Conservation (phyloP, 2,329 filamentous ascomycete species). For the Talaromyces sp. region DNA sequence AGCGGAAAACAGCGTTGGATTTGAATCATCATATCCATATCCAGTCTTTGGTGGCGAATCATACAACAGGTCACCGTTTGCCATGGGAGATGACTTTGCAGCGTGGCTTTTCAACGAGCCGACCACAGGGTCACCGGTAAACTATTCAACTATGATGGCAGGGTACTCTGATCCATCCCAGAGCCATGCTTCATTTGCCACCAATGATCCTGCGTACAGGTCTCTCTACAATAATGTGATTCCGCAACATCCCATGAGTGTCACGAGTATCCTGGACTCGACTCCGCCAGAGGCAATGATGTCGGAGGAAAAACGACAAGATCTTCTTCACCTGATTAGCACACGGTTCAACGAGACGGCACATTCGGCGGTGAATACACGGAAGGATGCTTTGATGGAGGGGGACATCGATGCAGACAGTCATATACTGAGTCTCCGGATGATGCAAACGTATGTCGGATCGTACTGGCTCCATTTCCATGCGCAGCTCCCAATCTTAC, state of each 20-base stretch:
- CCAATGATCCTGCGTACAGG: conserved; percentile 45
- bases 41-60: conserved; percentile 78
- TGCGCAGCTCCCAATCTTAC: conserved; percentile 87
- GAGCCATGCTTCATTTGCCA: conserved; percentile 47
- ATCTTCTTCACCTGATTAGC: conserved; percentile 76
- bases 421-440: conserved; percentile 72
- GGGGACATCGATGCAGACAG: conserved; percentile 63
- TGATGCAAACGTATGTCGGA: conserved; percentile 92
- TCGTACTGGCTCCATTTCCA: conserved; percentile 96
- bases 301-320: conserved; percentile 80
- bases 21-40: conserved; percentile 49
- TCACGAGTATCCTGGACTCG: conserved; percentile 77
- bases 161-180: conserved; percentile 37
- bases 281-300: conserved; percentile 73
- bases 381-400: conserved; percentile 71
- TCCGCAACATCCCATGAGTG: conserved; percentile 78
- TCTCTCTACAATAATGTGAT: conserved; percentile 45
- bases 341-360: conserved; percentile 76
- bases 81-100: conserved; percentile 82
- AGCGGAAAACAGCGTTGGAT: conserved; percentile 27
- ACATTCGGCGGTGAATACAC: conserved; percentile 65
- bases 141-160: conserved; percentile 34
- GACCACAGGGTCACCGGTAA: conserved; percentile 50
- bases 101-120: conserved; percentile 75
- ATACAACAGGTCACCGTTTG: conserved; percentile 80